Base-by-base conservation (phyloP, 768 basidiomycete species). In the Calocera cornea region DNA sequence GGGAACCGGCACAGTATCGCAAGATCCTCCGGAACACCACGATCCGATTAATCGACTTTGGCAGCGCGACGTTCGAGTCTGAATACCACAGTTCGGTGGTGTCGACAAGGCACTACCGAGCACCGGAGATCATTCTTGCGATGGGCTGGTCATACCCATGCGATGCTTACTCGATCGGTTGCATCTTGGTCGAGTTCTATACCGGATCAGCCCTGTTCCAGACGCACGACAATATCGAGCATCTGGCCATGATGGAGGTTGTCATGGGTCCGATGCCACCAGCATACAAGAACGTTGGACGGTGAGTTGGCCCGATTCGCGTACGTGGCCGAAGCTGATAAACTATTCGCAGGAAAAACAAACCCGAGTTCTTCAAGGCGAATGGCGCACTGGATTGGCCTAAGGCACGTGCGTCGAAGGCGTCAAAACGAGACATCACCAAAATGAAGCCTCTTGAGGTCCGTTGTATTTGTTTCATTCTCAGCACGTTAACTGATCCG, bases 221-320 rank as follows among this genome's bases (percentile, higher is more conserved):
- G 77, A 98, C 97, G 0, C 97, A 98, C 73, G 95, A 98, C 78
- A 98, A 99, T 76, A 84, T 98, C 10, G 97, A 99, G 76, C 97
- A 99, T 77, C 85, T 99, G 16, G 97, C 95, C 41, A 99, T 99
- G 97, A 99, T 99, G 97, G 95, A 98, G 76, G 88, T 90, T 76
- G 97, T 98, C 41, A 97, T 98, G 90, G 95, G 95, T 68, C 91
- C 90, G 79, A 95, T 98, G 88, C 92, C 95, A 0, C 87, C 89
- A 64, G 86, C 87, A 3, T 92, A 95, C 65, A 67, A 73, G n/a
- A 72, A 75, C 27, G 69, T 72, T 65, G 77, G 74, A 38, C 64
- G 68, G 76, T 76, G 63, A 66, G 74, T 72, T 60, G 40, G 47
- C 33, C n/a, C 34, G 2, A n/a, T 10, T 38, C n/a, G n/a, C 64